Evolutionary conservation across 371 early-diverging fungal species (phyloP), one percentile per base, ranked within the genome.

Genomic region (Rhizopus delemar): DNA sequence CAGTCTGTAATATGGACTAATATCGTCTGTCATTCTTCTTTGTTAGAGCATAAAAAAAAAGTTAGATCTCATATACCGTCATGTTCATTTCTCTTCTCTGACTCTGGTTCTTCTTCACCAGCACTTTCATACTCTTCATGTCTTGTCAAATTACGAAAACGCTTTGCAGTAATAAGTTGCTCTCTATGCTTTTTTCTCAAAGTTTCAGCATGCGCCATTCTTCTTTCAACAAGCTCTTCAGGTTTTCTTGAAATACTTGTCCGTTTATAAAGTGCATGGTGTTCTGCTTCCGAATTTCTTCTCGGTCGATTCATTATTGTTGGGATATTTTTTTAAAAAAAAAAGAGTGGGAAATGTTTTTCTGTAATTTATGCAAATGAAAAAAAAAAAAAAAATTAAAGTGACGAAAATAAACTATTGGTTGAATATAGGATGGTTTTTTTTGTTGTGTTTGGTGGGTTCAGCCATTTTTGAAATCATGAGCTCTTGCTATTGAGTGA

Each of bases 141-240:
- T 34, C 67, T 41, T 15, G 71, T 68, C 39, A 79, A 57, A 50
- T 80, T 70, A 41, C 80, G 80, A 51, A 74, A 79, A 29, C 83
- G 68, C 51, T 83, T 83, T 8, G 80, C 77, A 16, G 76, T 79
- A 62, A 83, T 75, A 13, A 83, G 74, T 38, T 81, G 81, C 34
- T 83, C 83, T 12, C 83, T 80, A 51, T 79, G 83, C 46, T 74
- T 72, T 43, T 69, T 77, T 29, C 83, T 68, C 43, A 78, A 58
- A n/a, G 77, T 60, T 41, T 75, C 68, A 41, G 79, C 71, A 38
- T 76, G 67, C 7, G 75, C 74, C 7, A 75, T 55, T 28, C 80
- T 69, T 46, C 76, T 62, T 46, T 67, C 63, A 31, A 68, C 61
- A 2, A 68, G 49, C 41, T 80, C 75, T 32, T 75, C 78, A 16